Base-by-base conservation (phyloP, 441 rosid species). In the Bocquillonia castaneifolia region DNA sequence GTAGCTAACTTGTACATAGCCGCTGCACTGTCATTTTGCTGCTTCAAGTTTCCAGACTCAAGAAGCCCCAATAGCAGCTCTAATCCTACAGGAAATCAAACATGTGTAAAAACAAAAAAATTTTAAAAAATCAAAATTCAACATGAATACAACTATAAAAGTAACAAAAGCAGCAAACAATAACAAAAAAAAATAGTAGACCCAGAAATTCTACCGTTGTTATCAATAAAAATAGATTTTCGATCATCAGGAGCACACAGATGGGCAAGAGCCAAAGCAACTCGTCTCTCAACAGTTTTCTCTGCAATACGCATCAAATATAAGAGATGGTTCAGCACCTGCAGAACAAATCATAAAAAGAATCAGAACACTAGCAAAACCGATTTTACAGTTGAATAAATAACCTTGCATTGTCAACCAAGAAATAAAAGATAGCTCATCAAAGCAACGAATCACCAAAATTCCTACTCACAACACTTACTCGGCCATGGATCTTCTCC, bases 401-500 rank as follows among this genome's bases (percentile, higher is more conserved):
- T 3, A 57, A 20, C 31, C 12, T 44, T 28, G 2, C 9, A 20
- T 37, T 14, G 42, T 69, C 26, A 42, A 39, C 17, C 15, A 3
- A 50, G 60, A 23, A 47, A 66, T 5, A 13, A 25, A 54, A 58
- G 53, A 55, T 57, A 3, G 26, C 25, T 64, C 64, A 54, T 48
- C 31, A 64, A 55, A 20, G 12, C 0, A 51, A 3, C n/a, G 26
- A 63, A 50, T 48, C 10, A 26, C 18, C 37, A 28, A 31, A 5
- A 14, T 26, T 67, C 59, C 15, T 9, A 31, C 37, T n/a, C 44
- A 53, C 72, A 75, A 70, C 55, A 82, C 93, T 78, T 76, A 94
- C 99, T 72, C 92, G 85, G 50, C 97, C 98, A 64, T 84, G 92
- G 71, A 90, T 86, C 77, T 91, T 94, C 82, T 94, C 99, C 81